phyloP scores from a whole-genome alignment of 257 asterid genomes.

The Knoxia roxburghii region DNA sequence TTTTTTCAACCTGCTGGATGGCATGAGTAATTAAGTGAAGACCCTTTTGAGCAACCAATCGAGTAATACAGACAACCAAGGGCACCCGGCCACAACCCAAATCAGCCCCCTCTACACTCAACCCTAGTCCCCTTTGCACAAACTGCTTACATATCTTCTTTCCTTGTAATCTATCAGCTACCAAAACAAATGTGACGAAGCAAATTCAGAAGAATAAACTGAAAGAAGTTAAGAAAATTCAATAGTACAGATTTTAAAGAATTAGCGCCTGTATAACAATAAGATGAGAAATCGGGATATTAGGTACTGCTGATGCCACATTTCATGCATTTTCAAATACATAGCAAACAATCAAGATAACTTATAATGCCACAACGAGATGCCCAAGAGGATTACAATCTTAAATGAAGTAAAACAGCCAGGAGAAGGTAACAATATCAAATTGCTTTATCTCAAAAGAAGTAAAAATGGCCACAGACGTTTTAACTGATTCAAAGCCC shows the following conservation, averaged over 20 bases:
- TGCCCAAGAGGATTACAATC: not conserved
- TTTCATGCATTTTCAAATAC: not conserved
- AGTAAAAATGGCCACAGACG: not conserved
- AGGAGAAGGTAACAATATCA: not conserved
- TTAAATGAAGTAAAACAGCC: not conserved
- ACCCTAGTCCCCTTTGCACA: slow-evolving; percentile 85
- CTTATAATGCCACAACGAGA: not conserved
- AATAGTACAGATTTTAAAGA: slow-evolving; percentile 6
- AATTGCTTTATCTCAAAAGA: not conserved
- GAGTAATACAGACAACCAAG: slow-evolving; percentile 69
- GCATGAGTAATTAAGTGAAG: slow-evolving; percentile 79
- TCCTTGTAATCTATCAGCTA: slow-evolving; percentile 53
- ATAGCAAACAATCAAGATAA: not conserved
- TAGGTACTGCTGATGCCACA: not conserved
- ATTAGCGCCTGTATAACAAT: not conserved
- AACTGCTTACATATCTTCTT: slow-evolving; percentile 67
- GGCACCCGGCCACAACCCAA: slow-evolving; percentile 38
- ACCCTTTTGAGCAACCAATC: slow-evolving; percentile 92
- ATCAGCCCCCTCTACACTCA: slow-evolving; percentile 38
- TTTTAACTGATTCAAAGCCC: not conserved
- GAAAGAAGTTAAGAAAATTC: slow-evolving; percentile 8
- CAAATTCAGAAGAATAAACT: slow-evolving; percentile 4
- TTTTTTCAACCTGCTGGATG: slow-evolving; percentile 47
- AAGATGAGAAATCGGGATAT: not conserved
- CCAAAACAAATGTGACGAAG: slow-evolving; percentile 4